Evolutionary conservation across 352 stramenopile genomes (phyloP), one percentile per base, ranked within the genome.

Genomic region (Pythium aquatile): DNA sequence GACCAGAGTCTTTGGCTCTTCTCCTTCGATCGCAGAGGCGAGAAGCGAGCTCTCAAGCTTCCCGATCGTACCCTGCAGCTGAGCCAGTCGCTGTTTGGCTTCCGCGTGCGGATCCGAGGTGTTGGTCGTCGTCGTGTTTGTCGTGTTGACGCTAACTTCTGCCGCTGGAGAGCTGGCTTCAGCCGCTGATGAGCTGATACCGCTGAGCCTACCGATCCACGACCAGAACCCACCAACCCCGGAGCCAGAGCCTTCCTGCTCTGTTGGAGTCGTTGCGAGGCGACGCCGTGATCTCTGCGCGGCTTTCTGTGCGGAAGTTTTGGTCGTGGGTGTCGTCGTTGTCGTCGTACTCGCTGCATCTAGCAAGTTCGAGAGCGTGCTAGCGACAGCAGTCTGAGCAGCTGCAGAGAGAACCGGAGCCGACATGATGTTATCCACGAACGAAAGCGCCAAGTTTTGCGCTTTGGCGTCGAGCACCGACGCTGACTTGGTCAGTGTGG

Each of bases 401-500:
- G 81, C 70, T 1, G 68, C 55, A 1, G 79, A 85, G 8, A 90
- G 70, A 47, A 90, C 77, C 11, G 81, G 74, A 1, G 80, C 77
- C 0, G 70, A 58, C 49, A 88, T 75, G 55, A 87, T 81, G 44
- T 73, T 85, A 28, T 85, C 78, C 33, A 88, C 72, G 47, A 89
- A 74, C 32, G 70, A 80, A 6, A 91, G 40, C n/a, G 78, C 78
- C 30, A 85, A 65, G 0, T 67, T 61, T 49, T 89, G 78, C 0
- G 80, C 70, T 5, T 68, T 75, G 1, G 69, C 39, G n/a, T 87
- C 80, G 4, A 91, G 63, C 4, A 90, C 77, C 0, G 63, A 73
- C 16, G 81, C 79, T 30, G 75, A 88, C 42, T 88, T 87, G 1
- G 83, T 87, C 9, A 91, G 76, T n/a, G 78, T 88, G 7, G 74